Evolutionary conservation across 208 protist genomes (phyloP).

Genomic region (Crithidia mellificae): DNA sequence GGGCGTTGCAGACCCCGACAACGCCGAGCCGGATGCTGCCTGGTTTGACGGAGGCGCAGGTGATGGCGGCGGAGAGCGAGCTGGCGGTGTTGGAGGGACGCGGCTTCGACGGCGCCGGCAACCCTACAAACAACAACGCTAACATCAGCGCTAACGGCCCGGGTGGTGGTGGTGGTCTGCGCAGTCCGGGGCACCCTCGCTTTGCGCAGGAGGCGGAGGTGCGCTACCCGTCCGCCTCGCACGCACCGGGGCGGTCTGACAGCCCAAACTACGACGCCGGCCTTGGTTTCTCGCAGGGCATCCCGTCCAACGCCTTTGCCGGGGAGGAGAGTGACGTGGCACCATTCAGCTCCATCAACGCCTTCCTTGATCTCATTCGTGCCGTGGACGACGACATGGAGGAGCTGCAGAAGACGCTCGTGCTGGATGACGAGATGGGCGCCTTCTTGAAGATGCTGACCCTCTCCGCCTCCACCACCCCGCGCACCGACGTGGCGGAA

Average conservation of each 20-base stretch:
- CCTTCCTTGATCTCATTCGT: constrained; percentile 50
- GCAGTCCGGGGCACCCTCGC: neutral
- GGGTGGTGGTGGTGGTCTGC: neutral
- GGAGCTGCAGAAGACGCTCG: constrained; percentile 58
- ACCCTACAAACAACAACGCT: too few relatives aligned
- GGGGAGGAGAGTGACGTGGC: constrained; percentile 32
- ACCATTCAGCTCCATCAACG: constrained; percentile 68
- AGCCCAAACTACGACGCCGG: neutral
- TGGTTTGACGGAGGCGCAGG: constrained; percentile 41
- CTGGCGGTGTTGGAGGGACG: constrained; percentile 34
- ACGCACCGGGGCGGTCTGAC: neutral
- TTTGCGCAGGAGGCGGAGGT: neutral
- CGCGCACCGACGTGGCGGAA: constrained; percentile 47
- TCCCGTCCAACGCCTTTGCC: constrained; percentile 13
- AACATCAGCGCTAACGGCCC: neutral
- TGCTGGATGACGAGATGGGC: constrained; percentile 83
- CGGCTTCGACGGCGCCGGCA: constrained; percentile 3
- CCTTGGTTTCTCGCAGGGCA: constrained; percentile 8
- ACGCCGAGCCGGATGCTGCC: constrained; percentile 1
- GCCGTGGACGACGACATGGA: constrained; percentile 55
- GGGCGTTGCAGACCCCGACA: neutral
- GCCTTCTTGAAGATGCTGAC: constrained; percentile 87
- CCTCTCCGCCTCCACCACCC: constrained; percentile 76
- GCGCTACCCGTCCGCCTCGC: neutral
- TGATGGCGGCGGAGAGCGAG: constrained; percentile 65